Evolutionary conservation across 371 early-diverging fungal genomes (phyloP).

Genomic region (Mortierella sp.): DNA sequence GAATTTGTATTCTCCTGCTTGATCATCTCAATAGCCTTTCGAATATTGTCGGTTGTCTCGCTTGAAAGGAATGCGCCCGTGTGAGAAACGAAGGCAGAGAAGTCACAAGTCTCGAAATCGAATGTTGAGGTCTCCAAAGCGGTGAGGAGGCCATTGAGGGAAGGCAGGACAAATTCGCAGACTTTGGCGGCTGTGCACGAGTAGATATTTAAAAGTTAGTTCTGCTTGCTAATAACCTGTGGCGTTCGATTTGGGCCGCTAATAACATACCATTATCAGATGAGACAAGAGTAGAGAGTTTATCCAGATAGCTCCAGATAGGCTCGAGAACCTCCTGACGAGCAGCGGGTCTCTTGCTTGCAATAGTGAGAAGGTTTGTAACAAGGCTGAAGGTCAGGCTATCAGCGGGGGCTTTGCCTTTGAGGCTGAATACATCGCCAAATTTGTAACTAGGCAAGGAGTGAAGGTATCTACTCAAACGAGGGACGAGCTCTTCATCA

Average conservation of each 20-base stretch:
- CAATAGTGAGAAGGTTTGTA: slow-evolving; percentile 64
- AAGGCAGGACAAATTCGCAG: slow-evolving; percentile 74
- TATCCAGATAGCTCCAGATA: slow-evolving; percentile 60
- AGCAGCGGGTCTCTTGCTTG: slow-evolving; percentile 52
- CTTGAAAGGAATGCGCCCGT: slow-evolving; percentile 67
- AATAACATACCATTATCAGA: slow-evolving; percentile 35
- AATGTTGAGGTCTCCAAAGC: slow-evolving; percentile 72
- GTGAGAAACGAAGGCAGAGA: slow-evolving; percentile 64
- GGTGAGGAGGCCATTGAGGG: slow-evolving; percentile 73
- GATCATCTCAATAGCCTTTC: slow-evolving; percentile 62
- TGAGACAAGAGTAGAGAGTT: slow-evolving; percentile 49
- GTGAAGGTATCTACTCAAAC: slow-evolving; percentile 48
- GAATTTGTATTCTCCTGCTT: slow-evolving; percentile 54
- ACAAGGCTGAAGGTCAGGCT: slow-evolving; percentile 34
- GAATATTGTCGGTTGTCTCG: slow-evolving; percentile 66
- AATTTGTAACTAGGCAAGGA: slow-evolving; percentile 47
- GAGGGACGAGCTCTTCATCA: slow-evolving; percentile 52
- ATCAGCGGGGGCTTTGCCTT: slow-evolving; percentile 49
- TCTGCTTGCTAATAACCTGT: too few relatives aligned
- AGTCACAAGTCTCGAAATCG: slow-evolving; percentile 62
- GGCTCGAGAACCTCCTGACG: slow-evolving; percentile 60
- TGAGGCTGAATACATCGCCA: slow-evolving; percentile 37
- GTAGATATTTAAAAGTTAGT: background rate
- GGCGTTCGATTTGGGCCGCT: too few relatives aligned
- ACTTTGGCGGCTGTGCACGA: slow-evolving; percentile 62